Percentiles rank a stretch among this genome's conserved stretches.
Conservation (phyloP, 2,329 filamentous ascomycete genomes). For the Cercospora sojina region DNA sequence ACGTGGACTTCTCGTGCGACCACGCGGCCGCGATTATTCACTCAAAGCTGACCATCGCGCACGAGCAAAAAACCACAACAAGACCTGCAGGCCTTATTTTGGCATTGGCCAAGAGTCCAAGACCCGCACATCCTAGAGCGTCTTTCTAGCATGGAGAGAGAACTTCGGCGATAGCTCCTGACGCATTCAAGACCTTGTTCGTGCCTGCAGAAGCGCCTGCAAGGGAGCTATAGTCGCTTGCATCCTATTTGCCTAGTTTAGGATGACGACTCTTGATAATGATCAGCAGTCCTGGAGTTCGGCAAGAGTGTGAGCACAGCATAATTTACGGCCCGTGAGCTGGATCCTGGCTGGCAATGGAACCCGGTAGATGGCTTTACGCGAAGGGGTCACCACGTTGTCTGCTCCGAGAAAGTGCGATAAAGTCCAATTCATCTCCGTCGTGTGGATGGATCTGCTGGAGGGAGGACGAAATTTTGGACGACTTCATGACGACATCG, state of each 20-base stretch:
- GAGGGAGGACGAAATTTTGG: not conserved
- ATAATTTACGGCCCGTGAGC: not conserved
- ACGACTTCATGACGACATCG: not conserved
- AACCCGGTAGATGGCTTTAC: not conserved
- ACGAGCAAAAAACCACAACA: not conserved
- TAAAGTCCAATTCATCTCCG: not conserved
- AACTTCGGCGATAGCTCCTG: not conserved
- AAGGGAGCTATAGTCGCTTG: not conserved
- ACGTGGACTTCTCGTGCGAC: not conserved
- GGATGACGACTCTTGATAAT: not conserved
- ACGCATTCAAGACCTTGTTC: not conserved
- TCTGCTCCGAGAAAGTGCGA: not conserved
- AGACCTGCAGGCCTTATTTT: constrained; percentile 1
- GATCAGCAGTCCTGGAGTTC: not conserved
- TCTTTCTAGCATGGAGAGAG: not conserved
- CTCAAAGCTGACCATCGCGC: not conserved
- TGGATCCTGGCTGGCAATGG: not conserved
- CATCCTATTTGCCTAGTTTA: not conserved
- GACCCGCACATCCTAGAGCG: not conserved
- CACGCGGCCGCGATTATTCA: not conserved
- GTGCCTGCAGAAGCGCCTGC: not conserved
- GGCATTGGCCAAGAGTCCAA: not conserved
- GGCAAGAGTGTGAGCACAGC: not conserved
- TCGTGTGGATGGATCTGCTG: not conserved
- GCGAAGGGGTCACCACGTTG: not conserved